phyloP scores from a whole-genome alignment of 495 filamentous ascomycete genomes.

The Daldinia concentrica region DNA sequence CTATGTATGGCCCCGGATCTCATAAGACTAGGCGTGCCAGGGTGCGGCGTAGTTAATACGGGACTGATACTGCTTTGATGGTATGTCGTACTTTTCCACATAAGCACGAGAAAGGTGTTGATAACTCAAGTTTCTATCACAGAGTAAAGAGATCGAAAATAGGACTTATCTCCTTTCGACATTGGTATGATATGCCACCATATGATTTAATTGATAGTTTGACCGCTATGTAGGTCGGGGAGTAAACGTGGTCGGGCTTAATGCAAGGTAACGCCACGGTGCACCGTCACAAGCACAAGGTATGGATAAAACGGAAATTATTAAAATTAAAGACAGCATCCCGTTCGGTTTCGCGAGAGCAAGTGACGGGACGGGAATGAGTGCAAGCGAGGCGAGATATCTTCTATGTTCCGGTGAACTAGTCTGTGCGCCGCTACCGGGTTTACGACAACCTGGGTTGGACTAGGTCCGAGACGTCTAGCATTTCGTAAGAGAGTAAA shows the following conservation, averaged over 20 bases:
- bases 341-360: constrained; percentile 16
- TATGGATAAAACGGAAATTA: constrained; percentile 11
- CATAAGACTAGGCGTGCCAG: background rate
- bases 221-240: constrained; percentile 15
- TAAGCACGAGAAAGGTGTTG: background rate
- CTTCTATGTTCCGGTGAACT: constrained; percentile 32
- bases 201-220: constrained; percentile 12
- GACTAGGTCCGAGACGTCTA: constrained; percentile 13
- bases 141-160: background rate
- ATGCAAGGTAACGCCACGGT: constrained; percentile 33
- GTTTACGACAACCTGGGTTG: constrained; percentile 13
- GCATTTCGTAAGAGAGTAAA: background rate
- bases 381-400: constrained; percentile 36
- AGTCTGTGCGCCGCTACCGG: constrained; percentile 40
- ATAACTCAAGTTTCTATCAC: background rate
- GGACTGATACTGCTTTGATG: background rate
- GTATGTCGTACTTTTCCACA: background rate
- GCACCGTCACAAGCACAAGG: constrained; percentile 29
- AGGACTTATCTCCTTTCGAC: background rate
- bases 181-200: background rate
- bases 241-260: constrained; percentile 18
- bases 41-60: background rate
- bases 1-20: constrained; percentile 14
- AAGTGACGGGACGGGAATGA: constrained; percentile 15
- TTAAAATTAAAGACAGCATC: constrained; percentile 16